Evolutionary conservation across 2,329 filamentous ascomycete genomes (phyloP).

Genomic region (Clonostachys solani): DNA sequence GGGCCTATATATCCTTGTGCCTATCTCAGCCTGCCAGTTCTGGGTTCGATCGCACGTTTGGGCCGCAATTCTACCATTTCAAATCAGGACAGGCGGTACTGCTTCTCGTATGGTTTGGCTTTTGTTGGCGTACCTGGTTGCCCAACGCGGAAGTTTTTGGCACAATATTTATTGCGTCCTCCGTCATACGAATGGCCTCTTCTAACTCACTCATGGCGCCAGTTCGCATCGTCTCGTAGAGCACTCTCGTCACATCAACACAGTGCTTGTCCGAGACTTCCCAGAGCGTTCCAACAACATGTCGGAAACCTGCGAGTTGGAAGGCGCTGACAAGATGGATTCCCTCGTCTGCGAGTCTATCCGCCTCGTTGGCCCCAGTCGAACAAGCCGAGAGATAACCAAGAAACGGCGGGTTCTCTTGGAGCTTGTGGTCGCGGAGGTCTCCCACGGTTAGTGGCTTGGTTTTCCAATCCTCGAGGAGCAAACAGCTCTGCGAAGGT

Average conservation of each 20-base stretch:
- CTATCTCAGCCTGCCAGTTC: no score
- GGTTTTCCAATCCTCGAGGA: no score
- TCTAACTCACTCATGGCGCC: conserved; percentile 4
- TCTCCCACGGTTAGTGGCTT: conserved; percentile 7
- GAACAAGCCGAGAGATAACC: conserved; percentile 31
- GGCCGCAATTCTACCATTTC: no score
- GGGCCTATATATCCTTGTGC: no score
- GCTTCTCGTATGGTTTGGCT: no score
- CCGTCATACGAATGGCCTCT: no score
- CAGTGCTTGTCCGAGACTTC: conserved; percentile 22
- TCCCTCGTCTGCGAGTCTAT: conserved; percentile 22
- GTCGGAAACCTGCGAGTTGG: conserved; percentile 30
- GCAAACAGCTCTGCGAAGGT: conserved; percentile 5
- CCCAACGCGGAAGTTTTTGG: no score
- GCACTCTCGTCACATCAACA: conserved; percentile 17
- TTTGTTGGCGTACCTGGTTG: no score
- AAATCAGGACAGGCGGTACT: no score
- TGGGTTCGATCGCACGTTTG: no score
- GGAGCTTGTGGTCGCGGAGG: conserved; percentile 9
- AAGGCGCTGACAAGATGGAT: conserved; percentile 28
- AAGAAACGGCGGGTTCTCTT: conserved; percentile 16
- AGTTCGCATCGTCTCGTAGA: conserved; percentile 12
- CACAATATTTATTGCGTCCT: no score
- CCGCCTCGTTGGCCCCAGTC: conserved; percentile 15
- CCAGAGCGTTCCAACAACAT: conserved; percentile 36